A percentile compares a stretch with the other conserved stretches of the same genome.
phyloP scores from a whole-genome alignment of 495 filamentous ascomycete genomes.

The Tuber brumale region DNA sequence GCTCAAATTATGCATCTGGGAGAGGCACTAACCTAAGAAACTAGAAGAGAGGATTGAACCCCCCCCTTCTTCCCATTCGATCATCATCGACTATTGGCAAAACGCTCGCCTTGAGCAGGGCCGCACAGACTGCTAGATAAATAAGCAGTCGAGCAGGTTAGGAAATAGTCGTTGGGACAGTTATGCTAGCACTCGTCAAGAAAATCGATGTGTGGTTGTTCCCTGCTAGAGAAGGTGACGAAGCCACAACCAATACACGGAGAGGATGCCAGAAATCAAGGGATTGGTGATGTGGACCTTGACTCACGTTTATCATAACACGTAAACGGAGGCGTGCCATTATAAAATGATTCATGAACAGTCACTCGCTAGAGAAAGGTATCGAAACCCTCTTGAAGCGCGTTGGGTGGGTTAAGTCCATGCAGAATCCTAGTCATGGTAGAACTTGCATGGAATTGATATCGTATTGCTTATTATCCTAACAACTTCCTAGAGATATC shows the following conservation, averaged over 20 bases:
- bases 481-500: not conserved
- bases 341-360: not conserved
- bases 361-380: not conserved
- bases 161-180: not conserved
- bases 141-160: not conserved
- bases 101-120: not conserved
- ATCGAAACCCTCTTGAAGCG: not conserved
- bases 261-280: not conserved
- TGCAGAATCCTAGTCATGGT: not conserved
- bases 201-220: not conserved
- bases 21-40: not conserved
- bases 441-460: not conserved
- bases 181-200: not conserved
- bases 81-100: not conserved
- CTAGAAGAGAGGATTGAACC: not conserved
- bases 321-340: not conserved
- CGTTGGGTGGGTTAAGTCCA: not conserved
- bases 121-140: not conserved
- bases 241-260: not conserved
- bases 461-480: not conserved
- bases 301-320: not conserved
- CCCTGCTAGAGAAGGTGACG: not conserved
- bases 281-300: not conserved
- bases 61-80: not conserved
- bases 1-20: not conserved